Evolutionary conservation across 495 filamentous ascomycete species (phyloP).

Genomic region (Pseudevernia furfuracea): DNA sequence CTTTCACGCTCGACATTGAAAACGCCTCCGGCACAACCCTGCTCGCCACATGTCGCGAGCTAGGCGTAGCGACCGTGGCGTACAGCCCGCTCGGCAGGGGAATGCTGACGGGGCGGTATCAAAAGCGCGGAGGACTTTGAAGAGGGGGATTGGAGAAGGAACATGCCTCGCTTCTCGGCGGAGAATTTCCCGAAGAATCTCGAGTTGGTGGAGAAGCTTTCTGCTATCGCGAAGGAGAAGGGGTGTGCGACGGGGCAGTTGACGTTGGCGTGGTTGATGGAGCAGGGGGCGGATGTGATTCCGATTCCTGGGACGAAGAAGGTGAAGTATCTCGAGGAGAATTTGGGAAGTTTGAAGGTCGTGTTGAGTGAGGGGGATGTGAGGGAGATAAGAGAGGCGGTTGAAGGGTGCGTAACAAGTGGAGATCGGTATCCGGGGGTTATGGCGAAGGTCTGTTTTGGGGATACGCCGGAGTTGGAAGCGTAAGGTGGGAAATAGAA

Average conservation of each 20-base stretch:
- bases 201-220: slow-evolving; percentile 34
- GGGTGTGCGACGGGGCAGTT: slow-evolving; percentile 38
- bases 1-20: slow-evolving; percentile 48
- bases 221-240: slow-evolving; percentile 40
- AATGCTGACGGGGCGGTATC: slow-evolving; percentile 34
- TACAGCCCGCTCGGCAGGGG: slow-evolving; percentile 43
- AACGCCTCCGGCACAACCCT: slow-evolving; percentile 34
- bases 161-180: slow-evolving; percentile 41
- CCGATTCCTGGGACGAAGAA: slow-evolving; percentile 52
- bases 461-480: slow-evolving; percentile 14
- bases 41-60: slow-evolving; percentile 43
- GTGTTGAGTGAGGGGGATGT: slow-evolving; percentile 43
- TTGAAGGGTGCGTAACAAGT: slow-evolving; percentile 33
- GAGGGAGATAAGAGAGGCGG: slow-evolving; percentile 37
- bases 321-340: slow-evolving; percentile 48
- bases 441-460: slow-evolving; percentile 11
- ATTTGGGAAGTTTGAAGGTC: slow-evolving; percentile 42
- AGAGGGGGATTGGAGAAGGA: slow-evolving; percentile 28
- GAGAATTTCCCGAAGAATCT: slow-evolving; percentile 45
- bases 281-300: slow-evolving; percentile 45
- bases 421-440: slow-evolving; percentile 32
- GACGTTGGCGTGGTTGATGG: slow-evolving; percentile 45
- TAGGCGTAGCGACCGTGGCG: slow-evolving; percentile 36
- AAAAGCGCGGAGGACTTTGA: slow-evolving; percentile 31
- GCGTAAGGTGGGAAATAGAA: background rate